Conservation (phyloP, 495 filamentous ascomycete species). For the Filosporella fistucella region DNA sequence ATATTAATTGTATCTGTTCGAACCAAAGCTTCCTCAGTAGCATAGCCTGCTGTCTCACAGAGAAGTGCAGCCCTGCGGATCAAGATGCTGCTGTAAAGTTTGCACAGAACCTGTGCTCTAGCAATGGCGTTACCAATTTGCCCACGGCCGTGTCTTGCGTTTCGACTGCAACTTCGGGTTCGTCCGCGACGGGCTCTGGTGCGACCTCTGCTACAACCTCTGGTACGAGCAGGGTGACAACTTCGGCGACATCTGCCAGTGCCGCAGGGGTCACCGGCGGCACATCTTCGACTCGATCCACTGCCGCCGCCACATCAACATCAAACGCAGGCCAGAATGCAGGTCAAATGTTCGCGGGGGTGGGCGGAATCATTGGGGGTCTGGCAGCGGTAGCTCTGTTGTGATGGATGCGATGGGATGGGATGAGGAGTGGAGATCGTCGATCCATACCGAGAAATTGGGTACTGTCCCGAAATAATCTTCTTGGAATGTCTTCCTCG, state of each 20-base stretch:
- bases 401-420: constrained; percentile 5
- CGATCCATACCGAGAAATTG: not conserved
- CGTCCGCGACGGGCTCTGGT: not conserved
- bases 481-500: no score
- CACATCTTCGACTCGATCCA: not conserved
- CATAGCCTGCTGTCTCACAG: constrained; percentile 64
- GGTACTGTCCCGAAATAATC: not conserved
- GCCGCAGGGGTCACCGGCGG: not conserved
- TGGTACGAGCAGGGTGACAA: not conserved
- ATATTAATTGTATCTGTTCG: constrained; percentile 66
- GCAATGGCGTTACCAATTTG: constrained; percentile 29
- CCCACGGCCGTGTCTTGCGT: constrained; percentile 24
- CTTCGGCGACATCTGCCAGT: not conserved
- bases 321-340: constrained; percentile 13
- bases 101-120: constrained; percentile 28
- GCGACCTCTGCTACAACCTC: not conserved
- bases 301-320: constrained; percentile 6
- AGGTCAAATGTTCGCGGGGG: constrained; percentile 10
- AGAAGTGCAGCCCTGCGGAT: constrained; percentile 47
- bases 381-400: constrained; percentile 19
- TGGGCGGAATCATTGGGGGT: constrained; percentile 21
- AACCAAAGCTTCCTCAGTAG: constrained; percentile 50
- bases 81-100: constrained; percentile 39
- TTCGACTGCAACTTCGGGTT: not conserved
- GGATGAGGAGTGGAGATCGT: not conserved